Base-by-base conservation (phyloP, 805 yeast species). In the Nakazawaea molendinolei region DNA sequence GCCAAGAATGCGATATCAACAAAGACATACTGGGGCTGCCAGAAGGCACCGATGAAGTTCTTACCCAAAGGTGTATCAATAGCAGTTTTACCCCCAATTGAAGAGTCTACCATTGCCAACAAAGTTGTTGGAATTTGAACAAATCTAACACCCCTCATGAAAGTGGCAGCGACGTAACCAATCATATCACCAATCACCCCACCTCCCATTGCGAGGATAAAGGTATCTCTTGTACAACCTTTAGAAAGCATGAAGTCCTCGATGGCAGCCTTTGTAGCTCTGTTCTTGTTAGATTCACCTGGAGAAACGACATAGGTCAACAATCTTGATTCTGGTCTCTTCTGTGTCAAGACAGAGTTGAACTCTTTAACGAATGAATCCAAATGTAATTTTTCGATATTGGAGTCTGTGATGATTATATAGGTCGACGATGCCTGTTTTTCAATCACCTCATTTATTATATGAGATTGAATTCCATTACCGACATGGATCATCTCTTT, bases 151-250 rank as follows among this genome's bases (percentile, higher is more conserved):
- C 98, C 98, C 56, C 98, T 75, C 98, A 92, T 92, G 58, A 92
- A 92, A 2, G 98, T 92, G 22, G 98, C 90, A n/a, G 98, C 98
- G 28, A 92, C 97, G 56, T 77, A 92, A 4, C 98, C 98, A 46
- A 90, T 85, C 98, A 92, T 90, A 55, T 92, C 98, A 42, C 98
- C 98, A 58, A 92, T 90, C 35, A 92, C 94, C 49, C 98, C 98
- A 47, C 98, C 98, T 43, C 98, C 98, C 41, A 92, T 76, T 7
- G 98, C 98, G 32, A 92, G 62, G 39, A 92, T 78, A 18, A 92
- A 86, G 3, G 97, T 87, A 56, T 92, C 98, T 60, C 98, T 76
- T 12, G 97, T 92, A 59, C 98, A 92, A 18, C 95, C 95, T 52
- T 86, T 62, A 5, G 61, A 51, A 43, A 92, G 70, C 51, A 92